Conservation (phyloP, 2,329 filamentous ascomycete species). For the Grosmannia clavigera region DNA sequence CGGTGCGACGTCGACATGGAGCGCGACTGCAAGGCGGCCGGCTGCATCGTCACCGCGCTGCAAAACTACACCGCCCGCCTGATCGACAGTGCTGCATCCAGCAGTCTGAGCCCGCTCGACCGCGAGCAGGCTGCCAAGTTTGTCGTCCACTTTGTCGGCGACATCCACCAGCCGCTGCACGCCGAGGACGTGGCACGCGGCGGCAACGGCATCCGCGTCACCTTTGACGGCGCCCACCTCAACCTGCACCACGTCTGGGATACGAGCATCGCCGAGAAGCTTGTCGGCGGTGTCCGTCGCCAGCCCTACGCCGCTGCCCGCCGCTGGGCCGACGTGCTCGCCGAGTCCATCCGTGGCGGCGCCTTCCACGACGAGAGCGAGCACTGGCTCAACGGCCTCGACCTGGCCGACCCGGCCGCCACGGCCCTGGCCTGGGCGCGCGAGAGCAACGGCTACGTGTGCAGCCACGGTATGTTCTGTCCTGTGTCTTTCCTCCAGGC, state of each 20-base stretch:
- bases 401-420: conserved; percentile 37
- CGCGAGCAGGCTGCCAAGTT: conserved; percentile 52
- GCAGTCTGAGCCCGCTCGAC: conserved; percentile 27
- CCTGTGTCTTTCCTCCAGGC: no score
- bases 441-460: conserved; percentile 51
- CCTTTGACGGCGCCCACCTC: conserved; percentile 40
- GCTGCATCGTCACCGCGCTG: conserved; percentile 50
- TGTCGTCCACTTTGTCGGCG: conserved; percentile 55
- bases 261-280: conserved; percentile 52
- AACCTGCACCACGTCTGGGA: conserved; percentile 70
- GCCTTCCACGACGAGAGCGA: conserved; percentile 37
- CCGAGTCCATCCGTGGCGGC: conserved; percentile 40
- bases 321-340: conserved; percentile 45
- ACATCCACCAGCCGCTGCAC: conserved; percentile 58
- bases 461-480: conserved; percentile 38
- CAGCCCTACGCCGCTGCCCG: conserved; percentile 36
- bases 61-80: conserved; percentile 48
- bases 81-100: conserved; percentile 23
- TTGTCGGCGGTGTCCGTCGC: conserved; percentile 44
- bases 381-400: conserved; percentile 44
- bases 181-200: conserved; percentile 51
- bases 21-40: conserved; percentile 48
- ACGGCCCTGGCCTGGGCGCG: conserved; percentile 52
- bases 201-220: conserved; percentile 56
- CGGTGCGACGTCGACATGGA: conserved; percentile 44